Evolutionary conservation across 257 asterid genomes (phyloP).

Genomic region (Ballota nigra): DNA sequence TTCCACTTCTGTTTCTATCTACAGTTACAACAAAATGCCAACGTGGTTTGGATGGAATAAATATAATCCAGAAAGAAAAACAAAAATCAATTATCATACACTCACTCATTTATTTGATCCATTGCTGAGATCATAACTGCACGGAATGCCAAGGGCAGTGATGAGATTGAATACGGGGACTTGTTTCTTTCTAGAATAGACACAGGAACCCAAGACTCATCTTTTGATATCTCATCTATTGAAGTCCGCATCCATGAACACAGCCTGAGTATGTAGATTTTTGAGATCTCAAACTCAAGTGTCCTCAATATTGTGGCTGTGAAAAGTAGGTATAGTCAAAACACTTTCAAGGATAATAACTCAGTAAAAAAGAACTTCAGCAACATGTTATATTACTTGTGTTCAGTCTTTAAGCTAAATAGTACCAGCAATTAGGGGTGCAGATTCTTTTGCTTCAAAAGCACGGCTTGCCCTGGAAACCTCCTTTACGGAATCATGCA

Average conservation of each 20-base stretch:
- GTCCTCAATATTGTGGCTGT: constrained; percentile 74
- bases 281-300: constrained; percentile 83
- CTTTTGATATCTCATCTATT: constrained; percentile 81
- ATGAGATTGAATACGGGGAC: constrained; percentile 88
- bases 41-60: background rate
- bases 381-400: background rate
- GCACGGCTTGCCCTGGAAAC: constrained; percentile 72
- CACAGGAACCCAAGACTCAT: constrained; percentile 88
- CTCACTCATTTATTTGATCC: constrained; percentile 89
- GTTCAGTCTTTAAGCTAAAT: constrained; percentile 14
- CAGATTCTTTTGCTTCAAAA: constrained; percentile 91
- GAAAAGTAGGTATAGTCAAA: constrained; percentile 26
- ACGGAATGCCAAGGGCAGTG: constrained; percentile 85
- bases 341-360: constrained; percentile 22
- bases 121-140: constrained; percentile 72
- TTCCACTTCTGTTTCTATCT: background rate
- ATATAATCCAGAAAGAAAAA: background rate
- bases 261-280: constrained; percentile 74
- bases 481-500: constrained; percentile 81
- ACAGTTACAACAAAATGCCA: background rate
- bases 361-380: constrained; percentile 1
- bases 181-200: constrained; percentile 91
- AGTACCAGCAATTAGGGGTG: constrained; percentile 84
- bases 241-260: constrained; percentile 97
- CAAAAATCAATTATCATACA: constrained; percentile 18